Percentiles rank a stretch among this genome's conserved stretches.
These are phyloP conservation scores for Phellinidium pouzarii DNA, from an alignment of 1,284 basidiomycete genomes.

Conservation along the genomic window DNA sequence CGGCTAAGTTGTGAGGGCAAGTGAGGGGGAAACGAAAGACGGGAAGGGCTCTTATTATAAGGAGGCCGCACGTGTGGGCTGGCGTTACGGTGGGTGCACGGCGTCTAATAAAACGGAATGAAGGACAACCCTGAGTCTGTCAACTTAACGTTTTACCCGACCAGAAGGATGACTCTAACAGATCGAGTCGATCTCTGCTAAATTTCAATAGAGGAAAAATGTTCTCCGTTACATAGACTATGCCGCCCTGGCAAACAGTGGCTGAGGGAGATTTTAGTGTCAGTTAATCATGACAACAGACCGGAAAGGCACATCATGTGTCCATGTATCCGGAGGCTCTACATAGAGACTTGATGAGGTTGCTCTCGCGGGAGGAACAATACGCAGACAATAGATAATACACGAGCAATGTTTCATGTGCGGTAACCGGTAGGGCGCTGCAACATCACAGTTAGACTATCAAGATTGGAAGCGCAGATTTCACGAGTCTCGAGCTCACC, in stretches of 20 bases:
- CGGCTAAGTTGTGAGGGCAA: not conserved
- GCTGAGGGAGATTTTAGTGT: not conserved
- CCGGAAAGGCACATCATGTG: too few species aligned
- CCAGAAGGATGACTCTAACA: not conserved
- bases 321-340: too few species aligned
- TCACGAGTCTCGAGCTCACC: not conserved
- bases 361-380: not conserved
- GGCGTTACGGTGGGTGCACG: not conserved
- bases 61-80: not conserved
- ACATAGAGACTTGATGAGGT: too few species aligned
- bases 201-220: not conserved
- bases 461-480: not conserved
- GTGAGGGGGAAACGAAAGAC: not conserved
- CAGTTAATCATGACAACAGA: not conserved
- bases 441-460: not conserved
- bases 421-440: not conserved
- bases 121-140: not conserved
- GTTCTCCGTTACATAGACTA: not conserved
- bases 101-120: not conserved
- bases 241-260: not conserved
- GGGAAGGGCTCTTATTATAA: not conserved
- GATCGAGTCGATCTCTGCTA: not conserved
- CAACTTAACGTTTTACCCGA: not conserved
- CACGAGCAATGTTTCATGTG: not conserved
- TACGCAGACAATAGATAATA: not conserved